Conservation (phyloP, 1,139 yeast genomes). For the Zygoascus meyerae region DNA sequence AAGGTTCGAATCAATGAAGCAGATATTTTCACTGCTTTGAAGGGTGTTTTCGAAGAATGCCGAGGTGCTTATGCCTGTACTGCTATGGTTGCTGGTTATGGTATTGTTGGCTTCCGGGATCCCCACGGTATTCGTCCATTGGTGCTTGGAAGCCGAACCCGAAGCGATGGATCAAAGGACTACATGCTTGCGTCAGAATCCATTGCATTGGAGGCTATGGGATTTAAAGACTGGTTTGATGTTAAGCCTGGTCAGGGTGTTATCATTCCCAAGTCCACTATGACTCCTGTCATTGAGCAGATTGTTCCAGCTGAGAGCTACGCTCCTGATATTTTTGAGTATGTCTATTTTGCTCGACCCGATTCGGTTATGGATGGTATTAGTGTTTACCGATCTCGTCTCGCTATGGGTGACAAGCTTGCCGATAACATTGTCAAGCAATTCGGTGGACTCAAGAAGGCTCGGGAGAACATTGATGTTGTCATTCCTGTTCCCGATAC, state of each 20-base stretch:
- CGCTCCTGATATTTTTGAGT: slow-evolving; percentile 95
- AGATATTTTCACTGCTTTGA: slow-evolving; percentile 80
- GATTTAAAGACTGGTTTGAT: slow-evolving; percentile 73
- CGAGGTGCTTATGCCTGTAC: slow-evolving; percentile 97
- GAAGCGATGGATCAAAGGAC: slow-evolving; percentile 67
- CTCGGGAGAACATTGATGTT: slow-evolving; percentile 66
- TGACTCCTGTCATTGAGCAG: slow-evolving; percentile 76
- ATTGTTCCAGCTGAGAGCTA: slow-evolving; percentile 73
- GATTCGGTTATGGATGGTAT: slow-evolving; percentile 95
- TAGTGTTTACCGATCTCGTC: slow-evolving; percentile 85
- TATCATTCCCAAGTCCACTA: slow-evolving; percentile 69
- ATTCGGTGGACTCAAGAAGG: slow-evolving; percentile 46
- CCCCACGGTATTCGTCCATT: slow-evolving; percentile 96
- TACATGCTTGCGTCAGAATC: slow-evolving; percentile 96
- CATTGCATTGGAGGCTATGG: slow-evolving; percentile 92
- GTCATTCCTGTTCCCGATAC: slow-evolving; percentile 99
- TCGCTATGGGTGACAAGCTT: slow-evolving; percentile 88
- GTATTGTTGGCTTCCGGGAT: slow-evolving; percentile 91
- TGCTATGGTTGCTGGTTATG: slow-evolving; percentile 94
- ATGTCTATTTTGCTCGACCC: slow-evolving; percentile 96
- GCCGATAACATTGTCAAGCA: slow-evolving; percentile 61
- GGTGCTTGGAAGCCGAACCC: slow-evolving; percentile 71
- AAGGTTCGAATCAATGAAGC: slow-evolving; percentile 88
- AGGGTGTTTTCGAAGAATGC: slow-evolving; percentile 70
- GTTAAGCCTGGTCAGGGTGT: slow-evolving; percentile 95